phyloP scores from a whole-genome alignment of 345 rosid species.

The Garcia nutans region DNA sequence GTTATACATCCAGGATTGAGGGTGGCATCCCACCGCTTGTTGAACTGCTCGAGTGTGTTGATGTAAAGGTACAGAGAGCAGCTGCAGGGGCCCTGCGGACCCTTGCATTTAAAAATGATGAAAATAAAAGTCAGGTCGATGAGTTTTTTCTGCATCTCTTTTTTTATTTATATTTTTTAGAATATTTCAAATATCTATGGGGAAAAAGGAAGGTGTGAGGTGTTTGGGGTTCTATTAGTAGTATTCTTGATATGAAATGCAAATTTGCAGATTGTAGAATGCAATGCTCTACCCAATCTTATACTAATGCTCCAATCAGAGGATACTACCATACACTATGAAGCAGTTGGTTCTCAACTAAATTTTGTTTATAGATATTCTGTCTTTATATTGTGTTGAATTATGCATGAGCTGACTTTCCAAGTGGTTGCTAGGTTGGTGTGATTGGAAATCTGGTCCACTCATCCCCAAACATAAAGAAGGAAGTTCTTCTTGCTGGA shows the following conservation, averaged over 20 bases:
- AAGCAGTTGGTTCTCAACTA: conserved; percentile 53
- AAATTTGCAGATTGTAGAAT: conserved; percentile 61
- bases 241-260: conserved; percentile 15
- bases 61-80: conserved; percentile 69
- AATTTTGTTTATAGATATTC: background rate
- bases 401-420: conserved; percentile 21
- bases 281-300: conserved; percentile 64
- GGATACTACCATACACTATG: conserved; percentile 59
- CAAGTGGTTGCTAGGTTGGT: conserved; percentile 50
- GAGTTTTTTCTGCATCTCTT: background rate
- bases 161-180: too few species aligned
- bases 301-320: conserved; percentile 64
- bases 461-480: conserved; percentile 71
- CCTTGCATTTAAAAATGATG: conserved; percentile 72
- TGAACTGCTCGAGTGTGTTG: conserved; percentile 52
- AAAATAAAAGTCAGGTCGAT: conserved; percentile 61
- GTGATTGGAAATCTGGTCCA: conserved; percentile 76
- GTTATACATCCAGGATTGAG: conserved; percentile 44
- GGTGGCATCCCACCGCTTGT: conserved; percentile 78
- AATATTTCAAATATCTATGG: background rate
- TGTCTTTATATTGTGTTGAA: background rate
- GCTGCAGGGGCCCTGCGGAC: conserved; percentile 78
- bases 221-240: background rate
- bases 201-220: background rate
- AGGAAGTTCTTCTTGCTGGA: conserved; percentile 67